phyloP scores from a whole-genome alignment of 108 stramenopile genomes.

The Skeletonema menzelii region DNA sequence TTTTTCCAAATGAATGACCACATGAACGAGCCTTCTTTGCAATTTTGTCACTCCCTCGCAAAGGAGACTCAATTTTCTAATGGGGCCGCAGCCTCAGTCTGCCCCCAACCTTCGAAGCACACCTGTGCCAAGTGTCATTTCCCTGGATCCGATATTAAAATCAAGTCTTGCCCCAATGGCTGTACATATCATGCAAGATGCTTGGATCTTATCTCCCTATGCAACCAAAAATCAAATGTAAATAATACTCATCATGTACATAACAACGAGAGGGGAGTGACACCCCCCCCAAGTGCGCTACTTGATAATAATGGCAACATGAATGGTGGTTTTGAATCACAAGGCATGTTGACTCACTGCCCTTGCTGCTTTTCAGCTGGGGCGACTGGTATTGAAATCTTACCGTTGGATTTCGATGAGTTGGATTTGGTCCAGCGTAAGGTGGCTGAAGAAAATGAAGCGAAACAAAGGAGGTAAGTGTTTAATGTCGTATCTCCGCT shows the following conservation, averaged over 20 bases:
- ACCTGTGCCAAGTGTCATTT: constrained; percentile 14
- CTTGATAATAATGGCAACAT: not conserved
- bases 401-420: constrained; percentile 24
- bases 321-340: not conserved
- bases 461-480: constrained; percentile 3
- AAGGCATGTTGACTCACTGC: constrained; percentile 5
- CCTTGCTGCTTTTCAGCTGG: constrained; percentile 9
- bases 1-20: not conserved
- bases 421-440: constrained; percentile 20
- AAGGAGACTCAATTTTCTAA: not conserved
- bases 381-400: constrained; percentile 18
- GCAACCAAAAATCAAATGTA: not conserved
- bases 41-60: not conserved
- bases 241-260: constrained; percentile 2
- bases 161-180: constrained; percentile 18
- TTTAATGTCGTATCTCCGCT: not conserved
- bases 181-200: constrained; percentile 34
- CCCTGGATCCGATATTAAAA: constrained; percentile 10
- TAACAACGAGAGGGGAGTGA: not conserved
- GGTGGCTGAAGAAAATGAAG: not conserved
- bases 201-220: constrained; percentile 14
- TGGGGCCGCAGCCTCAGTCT: not conserved
- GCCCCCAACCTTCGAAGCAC: constrained; percentile 1
- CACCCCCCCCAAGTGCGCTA: not conserved
- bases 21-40: not conserved